Conservation (phyloP, 2,329 filamentous ascomycete species). For the Boeremia exigua region DNA sequence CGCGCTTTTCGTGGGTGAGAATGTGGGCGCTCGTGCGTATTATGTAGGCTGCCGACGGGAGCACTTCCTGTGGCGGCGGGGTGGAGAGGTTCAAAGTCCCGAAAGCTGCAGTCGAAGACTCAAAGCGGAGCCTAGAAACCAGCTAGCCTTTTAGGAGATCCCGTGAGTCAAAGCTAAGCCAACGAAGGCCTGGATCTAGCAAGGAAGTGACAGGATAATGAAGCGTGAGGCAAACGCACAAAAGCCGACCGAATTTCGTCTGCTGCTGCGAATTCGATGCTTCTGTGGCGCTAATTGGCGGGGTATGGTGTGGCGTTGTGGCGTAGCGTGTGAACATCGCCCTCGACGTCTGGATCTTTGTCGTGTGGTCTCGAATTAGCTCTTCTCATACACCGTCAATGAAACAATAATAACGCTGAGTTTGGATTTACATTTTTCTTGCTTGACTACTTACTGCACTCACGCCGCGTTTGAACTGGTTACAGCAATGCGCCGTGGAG, state of each 20-base stretch:
- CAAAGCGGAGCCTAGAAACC: constrained; percentile 15
- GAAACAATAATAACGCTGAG: too few species aligned
- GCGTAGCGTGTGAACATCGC: neutral
- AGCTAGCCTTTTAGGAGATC: constrained; percentile 18
- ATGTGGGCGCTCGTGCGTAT: constrained; percentile 8
- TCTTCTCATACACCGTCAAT: too few species aligned
- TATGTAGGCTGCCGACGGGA: constrained; percentile 8
- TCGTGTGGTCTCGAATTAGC: too few species aligned
- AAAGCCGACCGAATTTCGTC: constrained; percentile 33
- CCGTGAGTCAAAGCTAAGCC: constrained; percentile 32
- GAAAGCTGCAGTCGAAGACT: constrained; percentile 7
- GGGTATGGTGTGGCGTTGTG: neutral
- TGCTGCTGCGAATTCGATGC: constrained; percentile 11
- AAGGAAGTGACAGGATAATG: constrained; percentile 22
- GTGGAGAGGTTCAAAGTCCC: constrained; percentile 15
- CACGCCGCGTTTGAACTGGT: too few species aligned
- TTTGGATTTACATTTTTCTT: too few species aligned
- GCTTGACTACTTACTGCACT: too few species aligned
- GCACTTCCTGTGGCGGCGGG: constrained; percentile 21
- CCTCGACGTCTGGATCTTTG: too few species aligned
- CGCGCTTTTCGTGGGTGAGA: neutral
- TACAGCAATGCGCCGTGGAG: too few species aligned
- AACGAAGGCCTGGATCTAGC: constrained; percentile 35
- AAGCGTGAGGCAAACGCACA: constrained; percentile 36
- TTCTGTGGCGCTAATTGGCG: constrained; percentile 13